A percentile compares a stretch with the other conserved stretches of the same genome.
Evolutionary conservation across 148 eudicot species (phyloP).

Genomic region (Spergularia marina): DNA sequence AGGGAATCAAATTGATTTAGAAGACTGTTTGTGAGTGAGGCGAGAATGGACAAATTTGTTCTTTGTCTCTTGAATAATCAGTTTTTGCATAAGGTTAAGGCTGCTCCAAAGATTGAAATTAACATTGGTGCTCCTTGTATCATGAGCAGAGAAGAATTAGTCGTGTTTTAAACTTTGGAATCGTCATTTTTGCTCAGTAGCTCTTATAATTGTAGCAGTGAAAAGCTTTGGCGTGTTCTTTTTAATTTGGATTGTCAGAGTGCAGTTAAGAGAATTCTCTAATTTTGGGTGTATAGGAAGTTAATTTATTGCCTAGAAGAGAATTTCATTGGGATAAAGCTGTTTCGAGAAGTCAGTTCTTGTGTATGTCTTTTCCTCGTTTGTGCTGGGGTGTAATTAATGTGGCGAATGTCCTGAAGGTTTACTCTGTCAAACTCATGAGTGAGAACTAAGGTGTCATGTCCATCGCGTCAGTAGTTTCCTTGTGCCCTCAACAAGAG

Average conservation of each 20-base stretch:
- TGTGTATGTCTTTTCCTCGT: too few species aligned
- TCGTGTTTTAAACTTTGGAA: not conserved
- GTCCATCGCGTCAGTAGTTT: too few species aligned
- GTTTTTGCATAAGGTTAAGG: not conserved
- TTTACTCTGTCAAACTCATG: too few species aligned
- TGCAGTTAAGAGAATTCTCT: too few species aligned
- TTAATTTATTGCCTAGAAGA: not conserved
- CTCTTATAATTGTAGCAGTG: not conserved
- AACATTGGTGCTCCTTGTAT: not conserved
- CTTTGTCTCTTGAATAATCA: not conserved
- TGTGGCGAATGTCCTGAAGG: too few species aligned
- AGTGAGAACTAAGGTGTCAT: too few species aligned
- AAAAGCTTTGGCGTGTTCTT: not conserved
- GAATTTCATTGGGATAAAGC: not conserved
- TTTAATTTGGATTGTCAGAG: not conserved
- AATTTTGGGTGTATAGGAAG: too few species aligned
- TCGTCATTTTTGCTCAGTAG: not conserved
- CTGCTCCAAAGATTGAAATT: not conserved
- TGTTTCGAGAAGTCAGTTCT: too few species aligned
- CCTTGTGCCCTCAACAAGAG: too few species aligned
- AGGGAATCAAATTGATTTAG: not conserved
- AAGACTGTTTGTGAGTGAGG: not conserved
- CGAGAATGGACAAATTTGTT: constrained; percentile 4
- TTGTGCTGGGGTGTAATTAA: too few species aligned
- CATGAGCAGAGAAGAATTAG: not conserved